Evolutionary conservation across 2,329 filamentous ascomycete genomes (phyloP).

Genomic region (Aspergillus ochraceus): DNA sequence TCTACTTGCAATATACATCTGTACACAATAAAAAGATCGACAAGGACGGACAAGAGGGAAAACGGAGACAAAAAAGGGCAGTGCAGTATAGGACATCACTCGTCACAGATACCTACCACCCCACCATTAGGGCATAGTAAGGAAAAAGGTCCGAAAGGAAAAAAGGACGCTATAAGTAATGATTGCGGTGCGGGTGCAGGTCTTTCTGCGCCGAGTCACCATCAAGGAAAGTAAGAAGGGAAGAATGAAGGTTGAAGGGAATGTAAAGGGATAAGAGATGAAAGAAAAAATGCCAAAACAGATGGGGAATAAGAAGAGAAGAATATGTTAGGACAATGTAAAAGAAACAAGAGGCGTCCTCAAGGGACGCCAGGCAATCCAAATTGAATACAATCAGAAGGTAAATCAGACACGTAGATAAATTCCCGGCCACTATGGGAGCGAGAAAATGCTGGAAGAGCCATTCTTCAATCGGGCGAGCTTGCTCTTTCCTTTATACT

Average conservation of each 20-base stretch:
- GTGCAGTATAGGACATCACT: conserved; percentile 21
- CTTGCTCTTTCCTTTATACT: background rate
- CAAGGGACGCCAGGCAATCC: conserved; percentile 7
- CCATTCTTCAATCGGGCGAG: background rate
- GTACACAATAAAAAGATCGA: conserved; percentile 17
- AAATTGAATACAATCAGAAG: conserved; percentile 25
- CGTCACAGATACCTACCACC: conserved; percentile 25
- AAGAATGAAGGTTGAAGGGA: background rate
- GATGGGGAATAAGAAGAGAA: conserved; percentile 37
- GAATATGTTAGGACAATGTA: conserved; percentile 25
- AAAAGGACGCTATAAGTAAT: conserved; percentile 10
- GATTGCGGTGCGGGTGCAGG: conserved; percentile 14
- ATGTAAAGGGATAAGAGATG: background rate
- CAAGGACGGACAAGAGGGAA: conserved; percentile 1
- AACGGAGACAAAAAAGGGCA: conserved; percentile 9
- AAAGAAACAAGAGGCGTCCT: conserved; percentile 19
- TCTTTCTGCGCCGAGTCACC: conserved; percentile 16
- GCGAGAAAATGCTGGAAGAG: background rate
- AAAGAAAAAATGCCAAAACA: conserved; percentile 23
- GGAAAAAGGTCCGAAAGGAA: conserved; percentile 13
- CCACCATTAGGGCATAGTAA: conserved; percentile 17
- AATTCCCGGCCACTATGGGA: background rate
- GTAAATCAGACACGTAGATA: conserved; percentile 17
- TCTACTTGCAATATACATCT: conserved; percentile 26
- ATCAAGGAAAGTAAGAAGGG: conserved; percentile 22